These are phyloP conservation scores for Neurospora crassa DNA, from an alignment of 2,329 filamentous ascomycete genomes.

Conservation along the genomic window DNA sequence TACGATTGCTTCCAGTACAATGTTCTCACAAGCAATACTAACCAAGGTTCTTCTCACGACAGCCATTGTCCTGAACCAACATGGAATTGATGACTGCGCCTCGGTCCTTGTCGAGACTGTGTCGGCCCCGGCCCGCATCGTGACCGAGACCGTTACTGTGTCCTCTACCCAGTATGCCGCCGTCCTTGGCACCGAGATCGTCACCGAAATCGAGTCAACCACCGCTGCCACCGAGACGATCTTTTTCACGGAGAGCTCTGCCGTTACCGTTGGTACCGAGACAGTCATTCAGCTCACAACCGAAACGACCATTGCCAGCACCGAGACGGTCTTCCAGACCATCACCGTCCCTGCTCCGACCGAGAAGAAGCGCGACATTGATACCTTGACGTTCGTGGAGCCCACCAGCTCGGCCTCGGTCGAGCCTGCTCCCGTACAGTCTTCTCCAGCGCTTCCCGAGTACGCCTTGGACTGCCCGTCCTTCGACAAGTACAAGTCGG, in stretches of 20 bases:
- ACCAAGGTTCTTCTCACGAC: background rate
- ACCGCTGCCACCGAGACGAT: background rate
- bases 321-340: background rate
- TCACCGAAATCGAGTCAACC: background rate
- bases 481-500: slow-evolving; percentile 2
- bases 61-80: background rate
- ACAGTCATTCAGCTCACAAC: background rate
- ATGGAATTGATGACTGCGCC: background rate
- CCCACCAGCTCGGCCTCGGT: background rate
- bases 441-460: background rate
- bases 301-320: background rate
- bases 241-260: background rate
- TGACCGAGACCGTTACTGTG: background rate
- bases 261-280: background rate
- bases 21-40: background rate
- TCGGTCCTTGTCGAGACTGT: background rate
- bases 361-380: background rate
- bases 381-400: background rate
- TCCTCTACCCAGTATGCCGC: slow-evolving; percentile 1
- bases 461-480: slow-evolving; percentile 1
- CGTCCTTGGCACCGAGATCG: background rate
- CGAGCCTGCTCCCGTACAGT: background rate
- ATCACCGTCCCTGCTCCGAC: background rate
- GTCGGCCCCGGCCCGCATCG: background rate
- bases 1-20: background rate